Base-by-base conservation (phyloP, 108 stramenopile species). In the Skeletonema grethae region DNA sequence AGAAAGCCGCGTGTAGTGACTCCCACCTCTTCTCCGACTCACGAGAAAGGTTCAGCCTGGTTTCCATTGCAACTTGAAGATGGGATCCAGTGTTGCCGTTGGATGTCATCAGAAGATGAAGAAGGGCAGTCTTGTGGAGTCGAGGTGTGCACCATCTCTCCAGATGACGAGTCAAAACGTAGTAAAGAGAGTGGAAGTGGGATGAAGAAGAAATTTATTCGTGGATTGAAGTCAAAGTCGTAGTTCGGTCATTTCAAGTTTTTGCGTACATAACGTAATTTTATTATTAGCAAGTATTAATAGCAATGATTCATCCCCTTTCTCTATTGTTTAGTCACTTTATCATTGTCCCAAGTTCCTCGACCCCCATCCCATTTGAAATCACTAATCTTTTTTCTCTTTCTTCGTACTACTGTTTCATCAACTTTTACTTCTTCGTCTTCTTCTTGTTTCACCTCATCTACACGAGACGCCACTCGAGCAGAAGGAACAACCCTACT, bases 281-380 rank as follows among this genome's bases (percentile, higher is more conserved):
- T 18, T 36, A 30, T 34, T 34, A 18, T 18, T 61, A 34, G 61
- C 61, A 43, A 43, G 41, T 20, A 36, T 38, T 31, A 41, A 22
- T 24, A 11, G n/a, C 31, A 36, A 41, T 7, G 6, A 11, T 2
- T 24, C 18, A 4, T 35, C 34, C 62, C 62, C 34, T 20, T 63
- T 34, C n/a, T 53, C 50, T 53, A 53, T 24, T 53, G 22, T 53
- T 53, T 24, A 1, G n/a, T 15, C 15, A n/a, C 41, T 1, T 43
- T 0, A 43, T 43, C 15, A 43, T 18, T 61, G 16, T 56, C 32
- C 56, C 56, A 68, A 5, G 13, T 68, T 24, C 67, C 67, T 39
- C 13, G 18, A 24, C 67, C 67, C n/a, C 67, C 67, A 20, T 57
- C 55, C 67, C 67, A 68, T 41, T 53, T 53, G 36, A 38, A 38